These are phyloP conservation scores for Trichoderma orchidacearum DNA, from an alignment of 495 filamentous ascomycete genomes.

Conservation along the genomic window DNA sequence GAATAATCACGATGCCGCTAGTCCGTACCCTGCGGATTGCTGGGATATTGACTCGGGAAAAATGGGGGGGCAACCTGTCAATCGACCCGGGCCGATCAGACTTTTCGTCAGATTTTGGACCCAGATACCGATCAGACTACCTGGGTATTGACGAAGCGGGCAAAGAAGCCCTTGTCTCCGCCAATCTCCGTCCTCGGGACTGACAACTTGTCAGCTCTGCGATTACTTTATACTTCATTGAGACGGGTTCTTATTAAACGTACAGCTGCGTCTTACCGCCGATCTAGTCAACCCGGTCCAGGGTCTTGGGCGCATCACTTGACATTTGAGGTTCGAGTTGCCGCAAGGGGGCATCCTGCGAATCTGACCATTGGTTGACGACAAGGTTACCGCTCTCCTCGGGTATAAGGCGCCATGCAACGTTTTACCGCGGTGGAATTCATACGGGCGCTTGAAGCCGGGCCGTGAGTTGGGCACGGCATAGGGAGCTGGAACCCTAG, in stretches of 20 bases:
- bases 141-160: slow-evolving; percentile 12
- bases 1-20: too few relatives aligned
- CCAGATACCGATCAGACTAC: slow-evolving; percentile 15
- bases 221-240: not conserved
- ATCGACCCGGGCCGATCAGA: not conserved
- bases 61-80: too few relatives aligned
- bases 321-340: slow-evolving; percentile 9
- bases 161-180: slow-evolving; percentile 10
- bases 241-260: not conserved
- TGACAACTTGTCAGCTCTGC: not conserved
- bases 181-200: slow-evolving; percentile 8
- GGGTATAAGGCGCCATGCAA: slow-evolving; percentile 9
- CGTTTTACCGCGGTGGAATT: slow-evolving; percentile 8
- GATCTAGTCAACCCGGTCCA: slow-evolving; percentile 5
- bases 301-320: slow-evolving; percentile 7
- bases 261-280: slow-evolving; percentile 9
- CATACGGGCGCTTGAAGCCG: not conserved
- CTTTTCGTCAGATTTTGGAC: slow-evolving; percentile 3
- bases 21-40: too few relatives aligned
- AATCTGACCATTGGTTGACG: slow-evolving; percentile 3
- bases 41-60: too few relatives aligned
- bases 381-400: slow-evolving; percentile 4
- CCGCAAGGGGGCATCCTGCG: not conserved
- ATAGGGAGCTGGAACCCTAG: not conserved
- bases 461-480: not conserved